phyloP scores from a whole-genome alignment of 169 alveolate genomes.

The Plasmodium yoelii region DNA sequence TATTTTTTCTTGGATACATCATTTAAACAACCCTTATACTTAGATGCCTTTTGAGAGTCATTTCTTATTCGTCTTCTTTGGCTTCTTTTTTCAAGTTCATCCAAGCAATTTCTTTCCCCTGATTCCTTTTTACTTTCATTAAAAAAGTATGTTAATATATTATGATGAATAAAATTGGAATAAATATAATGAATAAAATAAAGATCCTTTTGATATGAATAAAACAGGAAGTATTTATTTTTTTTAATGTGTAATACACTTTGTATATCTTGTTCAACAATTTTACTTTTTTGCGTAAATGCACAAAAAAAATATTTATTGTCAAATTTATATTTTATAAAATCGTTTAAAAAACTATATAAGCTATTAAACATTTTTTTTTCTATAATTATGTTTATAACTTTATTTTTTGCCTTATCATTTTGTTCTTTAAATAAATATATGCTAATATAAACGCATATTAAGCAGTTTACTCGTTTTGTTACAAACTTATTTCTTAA shows the following conservation, averaged over 20 bases:
- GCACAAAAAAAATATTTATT: conserved; percentile 22
- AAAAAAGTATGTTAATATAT: conserved; percentile 26
- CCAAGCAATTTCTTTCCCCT: neutral
- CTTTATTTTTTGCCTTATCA: conserved; percentile 21
- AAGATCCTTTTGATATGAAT: conserved; percentile 15
- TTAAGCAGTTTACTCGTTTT: conserved; percentile 28
- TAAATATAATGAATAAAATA: conserved; percentile 49
- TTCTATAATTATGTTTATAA: conserved; percentile 13
- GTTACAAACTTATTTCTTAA: conserved; percentile 4
- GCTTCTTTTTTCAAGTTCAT: neutral
- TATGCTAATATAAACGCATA: conserved; percentile 54
- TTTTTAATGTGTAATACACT: conserved; percentile 11
- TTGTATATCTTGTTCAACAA: conserved; percentile 19
- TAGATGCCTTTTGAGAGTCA: neutral
- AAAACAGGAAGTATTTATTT: conserved; percentile 32
- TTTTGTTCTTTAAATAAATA: conserved; percentile 16
- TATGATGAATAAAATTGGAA: conserved; percentile 46
- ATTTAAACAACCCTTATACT: neutral
- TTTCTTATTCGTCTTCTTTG: neutral
- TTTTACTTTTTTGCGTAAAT: conserved; percentile 7
- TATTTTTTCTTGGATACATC: neutral
- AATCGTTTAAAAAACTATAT: conserved; percentile 32
- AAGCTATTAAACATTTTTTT: conserved; percentile 27
- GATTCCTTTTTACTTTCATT: conserved; percentile 8
- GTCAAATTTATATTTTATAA: conserved; percentile 21